Evolutionary conservation across 2,329 filamentous ascomycete genomes (phyloP), one percentile per base, ranked within the genome.

Genomic region (Madurella fahalii): DNA sequence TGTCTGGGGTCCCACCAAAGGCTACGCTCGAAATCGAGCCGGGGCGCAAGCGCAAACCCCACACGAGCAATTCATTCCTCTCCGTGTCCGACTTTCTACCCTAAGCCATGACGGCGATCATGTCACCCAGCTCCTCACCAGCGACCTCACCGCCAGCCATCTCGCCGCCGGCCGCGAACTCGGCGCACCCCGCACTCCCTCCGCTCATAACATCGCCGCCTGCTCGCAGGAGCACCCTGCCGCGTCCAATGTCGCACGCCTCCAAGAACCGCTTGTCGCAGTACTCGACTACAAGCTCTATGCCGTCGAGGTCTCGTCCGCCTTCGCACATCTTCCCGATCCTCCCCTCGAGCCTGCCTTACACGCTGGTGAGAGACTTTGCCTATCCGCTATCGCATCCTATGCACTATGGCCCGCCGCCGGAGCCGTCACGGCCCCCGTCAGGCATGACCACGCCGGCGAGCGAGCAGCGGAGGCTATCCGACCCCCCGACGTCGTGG

Each of bases 361-460:
- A 96, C 70, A 85, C 91, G n/a, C 78, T 90, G 43, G 92, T 99
- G 61, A 87, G 94, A 66, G 94, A 99, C 77, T 99, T 97, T 74
- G 94, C 94, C 63, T 99, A 97, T 69, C 84, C 90, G 32, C 69
- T 82, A 25, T 79, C 81, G 52, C 89, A 97, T 70, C 91, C 90
- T 42, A 79, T 96, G 71, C 94, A 97, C 75, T 96, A 96, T 77
- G 94, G 94, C 1, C 89, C 93, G n/a, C 86, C 90, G 15, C 86
- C 87, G 39, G 87, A 91, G 63, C 78, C 83, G 25, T 85, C 83
- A 49, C 74, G 77, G 50, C 83, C 84, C n/a, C 78, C 84, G 9
- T 95, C 91, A 1, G 87, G 86, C 54, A 79, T 88, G 63, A 92
- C 87, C n/a, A 96, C 92, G 0, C 91, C 93, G 9, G 85, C 82